These are phyloP conservation scores for Karstenula rhodostoma DNA, from an alignment of 2,329 filamentous ascomycete species.

Conservation along the genomic window DNA sequence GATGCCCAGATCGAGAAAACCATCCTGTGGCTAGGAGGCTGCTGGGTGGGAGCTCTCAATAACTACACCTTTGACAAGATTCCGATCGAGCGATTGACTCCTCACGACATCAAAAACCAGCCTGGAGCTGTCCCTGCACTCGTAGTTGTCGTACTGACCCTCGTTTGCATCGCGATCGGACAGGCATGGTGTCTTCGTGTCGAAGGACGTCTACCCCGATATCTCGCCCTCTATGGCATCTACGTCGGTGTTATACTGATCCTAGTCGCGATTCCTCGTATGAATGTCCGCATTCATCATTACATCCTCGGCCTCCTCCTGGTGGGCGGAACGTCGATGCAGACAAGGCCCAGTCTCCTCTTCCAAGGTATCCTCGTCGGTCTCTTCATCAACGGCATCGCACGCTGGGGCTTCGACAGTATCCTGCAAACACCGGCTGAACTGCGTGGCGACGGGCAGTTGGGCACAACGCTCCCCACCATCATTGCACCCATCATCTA, in stretches of 20 bases:
- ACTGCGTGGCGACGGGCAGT: conserved; percentile 65
- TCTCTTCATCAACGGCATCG: conserved; percentile 92
- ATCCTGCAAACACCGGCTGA: conserved; percentile 82
- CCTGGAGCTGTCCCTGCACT: conserved; percentile 87
- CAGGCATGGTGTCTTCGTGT: conserved; percentile 88
- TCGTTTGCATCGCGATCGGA: conserved; percentile 72
- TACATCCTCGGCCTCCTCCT: conserved; percentile 90
- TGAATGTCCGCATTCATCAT: conserved; percentile 90
- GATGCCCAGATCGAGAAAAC: conserved; percentile 90
- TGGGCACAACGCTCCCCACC: conserved; percentile 66
- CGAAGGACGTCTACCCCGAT: conserved; percentile 80
- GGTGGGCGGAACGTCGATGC: conserved; percentile 86
- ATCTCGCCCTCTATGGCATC: conserved; percentile 78
- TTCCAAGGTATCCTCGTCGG: conserved; percentile 92
- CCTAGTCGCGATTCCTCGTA: conserved; percentile 66
- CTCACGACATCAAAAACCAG: conserved; percentile 86
- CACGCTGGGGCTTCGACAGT: conserved; percentile 90
- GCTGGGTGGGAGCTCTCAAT: conserved; percentile 89
- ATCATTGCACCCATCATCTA: conserved; percentile 51
- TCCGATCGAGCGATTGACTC: conserved; percentile 89
- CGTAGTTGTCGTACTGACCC: conserved; percentile 75
- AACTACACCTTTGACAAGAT: conserved; percentile 97
- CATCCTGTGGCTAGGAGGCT: conserved; percentile 85
- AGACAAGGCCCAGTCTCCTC: conserved; percentile 82
- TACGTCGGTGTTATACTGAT: conserved; percentile 73